Evolutionary conservation across 306 rosid species (phyloP).

Genomic region (Nissolia schottii): DNA sequence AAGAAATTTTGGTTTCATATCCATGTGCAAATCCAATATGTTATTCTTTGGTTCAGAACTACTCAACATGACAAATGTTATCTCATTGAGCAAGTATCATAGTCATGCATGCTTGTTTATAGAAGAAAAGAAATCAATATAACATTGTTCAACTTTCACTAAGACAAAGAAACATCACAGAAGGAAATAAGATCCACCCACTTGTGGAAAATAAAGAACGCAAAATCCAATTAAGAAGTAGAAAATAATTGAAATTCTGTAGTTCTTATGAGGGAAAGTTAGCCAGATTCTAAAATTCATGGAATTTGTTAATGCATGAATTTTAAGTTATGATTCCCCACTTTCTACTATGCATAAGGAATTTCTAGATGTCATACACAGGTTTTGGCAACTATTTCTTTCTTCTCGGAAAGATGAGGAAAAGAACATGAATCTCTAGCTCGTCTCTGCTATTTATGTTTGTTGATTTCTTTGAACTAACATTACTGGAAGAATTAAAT

Average conservation of each 20-base stretch:
- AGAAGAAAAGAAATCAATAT: background rate
- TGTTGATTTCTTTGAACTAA: background rate
- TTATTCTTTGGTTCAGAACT: background rate
- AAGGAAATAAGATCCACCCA: background rate
- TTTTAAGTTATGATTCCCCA: background rate
- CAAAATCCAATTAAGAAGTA: background rate
- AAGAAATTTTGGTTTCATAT: background rate
- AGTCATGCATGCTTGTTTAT: background rate
- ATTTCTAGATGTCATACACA: conserved; percentile 4
- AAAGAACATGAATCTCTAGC: background rate
- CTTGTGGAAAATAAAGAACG: background rate
- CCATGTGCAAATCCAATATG: background rate
- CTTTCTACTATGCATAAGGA: background rate
- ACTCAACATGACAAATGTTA: background rate
- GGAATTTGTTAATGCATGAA: background rate
- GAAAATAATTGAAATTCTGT: background rate
- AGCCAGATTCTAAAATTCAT: background rate
- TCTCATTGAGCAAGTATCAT: background rate
- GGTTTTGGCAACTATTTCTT: background rate
- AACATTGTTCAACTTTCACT: background rate
- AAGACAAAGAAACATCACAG: background rate
- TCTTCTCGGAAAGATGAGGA: background rate
- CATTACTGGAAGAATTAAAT: background rate
- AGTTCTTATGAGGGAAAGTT: background rate
- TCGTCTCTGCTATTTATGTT: background rate